Conservation (phyloP, 179 eudicot species). For the Spinacia oleracea region DNA sequence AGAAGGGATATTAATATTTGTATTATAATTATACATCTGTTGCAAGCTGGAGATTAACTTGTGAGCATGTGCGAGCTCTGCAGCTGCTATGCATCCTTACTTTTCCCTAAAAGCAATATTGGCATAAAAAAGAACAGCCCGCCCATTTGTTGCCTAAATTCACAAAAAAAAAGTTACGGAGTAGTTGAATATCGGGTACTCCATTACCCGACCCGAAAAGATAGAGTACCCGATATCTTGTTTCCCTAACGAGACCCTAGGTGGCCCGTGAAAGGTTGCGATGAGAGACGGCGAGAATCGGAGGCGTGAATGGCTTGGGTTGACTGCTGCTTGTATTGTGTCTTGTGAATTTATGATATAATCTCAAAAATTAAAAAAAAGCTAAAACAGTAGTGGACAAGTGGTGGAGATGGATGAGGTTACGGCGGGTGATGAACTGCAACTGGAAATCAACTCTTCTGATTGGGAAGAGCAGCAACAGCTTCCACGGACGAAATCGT, state of each 20-base stretch:
- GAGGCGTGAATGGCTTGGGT: background rate
- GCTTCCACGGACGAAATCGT: constrained; percentile 19
- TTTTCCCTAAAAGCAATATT: constrained; percentile 47
- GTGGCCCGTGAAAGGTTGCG: background rate
- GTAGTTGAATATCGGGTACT: too few species aligned
- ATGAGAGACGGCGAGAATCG: background rate
- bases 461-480: background rate
- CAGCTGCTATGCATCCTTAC: constrained; percentile 32
- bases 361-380: background rate
- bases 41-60: constrained; percentile 32
- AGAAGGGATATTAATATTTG: too few species aligned
- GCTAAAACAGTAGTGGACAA: background rate
- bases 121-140: constrained; percentile 40
- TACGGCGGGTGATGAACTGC: too few species aligned
- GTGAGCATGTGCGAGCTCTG: constrained; percentile 35
- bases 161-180: too few species aligned
- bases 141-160: constrained; percentile 25
- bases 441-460: background rate
- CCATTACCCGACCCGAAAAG: too few species aligned
- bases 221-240: too few species aligned
- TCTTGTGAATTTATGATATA: too few species aligned
- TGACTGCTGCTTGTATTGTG: too few species aligned
- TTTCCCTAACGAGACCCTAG: too few species aligned
- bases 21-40: constrained; percentile 20
- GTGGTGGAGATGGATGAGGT: background rate